Base-by-base conservation (phyloP, 73 alveolate species). In the Chromera velia region DNA sequence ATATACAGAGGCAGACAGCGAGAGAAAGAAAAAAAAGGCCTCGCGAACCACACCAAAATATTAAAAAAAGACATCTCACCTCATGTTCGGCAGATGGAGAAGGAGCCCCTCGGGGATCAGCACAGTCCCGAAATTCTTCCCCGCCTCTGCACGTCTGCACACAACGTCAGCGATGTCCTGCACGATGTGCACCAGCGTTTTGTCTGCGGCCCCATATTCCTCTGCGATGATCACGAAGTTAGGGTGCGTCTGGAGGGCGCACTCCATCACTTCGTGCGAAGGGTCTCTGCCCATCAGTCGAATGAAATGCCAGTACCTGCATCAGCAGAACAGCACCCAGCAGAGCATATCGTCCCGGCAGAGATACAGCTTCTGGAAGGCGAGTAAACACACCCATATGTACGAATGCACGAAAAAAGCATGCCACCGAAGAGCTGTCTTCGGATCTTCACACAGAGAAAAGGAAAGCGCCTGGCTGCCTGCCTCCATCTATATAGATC, bases 271-370 rank as follows among this genome's bases (percentile, higher is more conserved):
- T 13, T 40, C 55, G 22, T 88, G 94, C 40, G 94, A 88, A 29
- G 96, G 94, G 82, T 91, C 96, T 76, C 93, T 75, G 40, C 96
- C 96, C 96, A 91, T 91, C 75, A 91, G 71, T 68, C 96, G 82
- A 28, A 91, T 81, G 87, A 91, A 89, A 73, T 91, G 89, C 94
- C 94, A 91, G 80, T 91, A 91, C n/a, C n/a, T n/a, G n/a, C n/a
- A n/a, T n/a, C n/a, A n/a, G n/a, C 81, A 89, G 88, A 24, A 89
- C 88, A 70, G 94, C 94, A 47, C 91, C 75, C n/a, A n/a, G n/a
- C n/a, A n/a, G n/a, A n/a, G n/a, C n/a, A n/a, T n/a, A n/a, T n/a
- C n/a, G n/a, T n/a, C n/a, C n/a, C n/a, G n/a, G n/a, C n/a, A n/a
- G n/a, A n/a, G n/a, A n/a, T n/a, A n/a, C n/a, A n/a, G n/a, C n/a